These are phyloP conservation scores for Epichloe aotearoae DNA, from an alignment of 2,329 filamentous ascomycete species.

Conservation along the genomic window DNA sequence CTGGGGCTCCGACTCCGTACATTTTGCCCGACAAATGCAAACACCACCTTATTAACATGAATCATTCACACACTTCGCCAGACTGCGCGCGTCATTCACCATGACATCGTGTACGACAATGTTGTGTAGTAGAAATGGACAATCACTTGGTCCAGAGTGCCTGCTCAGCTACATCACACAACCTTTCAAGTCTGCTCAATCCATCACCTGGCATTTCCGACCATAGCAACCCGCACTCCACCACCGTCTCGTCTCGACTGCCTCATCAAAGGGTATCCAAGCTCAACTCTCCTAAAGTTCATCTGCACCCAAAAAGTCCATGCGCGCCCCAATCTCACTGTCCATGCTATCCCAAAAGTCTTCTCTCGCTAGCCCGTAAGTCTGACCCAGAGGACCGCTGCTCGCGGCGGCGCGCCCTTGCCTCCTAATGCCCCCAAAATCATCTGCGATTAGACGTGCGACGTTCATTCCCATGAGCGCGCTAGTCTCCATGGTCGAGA, in stretches of 20 bases:
- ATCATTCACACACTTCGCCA: too few species aligned
- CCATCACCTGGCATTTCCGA: too few species aligned
- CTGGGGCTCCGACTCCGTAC: too few species aligned
- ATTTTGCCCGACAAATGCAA: too few species aligned
- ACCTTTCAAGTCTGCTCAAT: too few species aligned
- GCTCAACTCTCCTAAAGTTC: constrained; percentile 8
- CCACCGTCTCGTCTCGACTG: neutral
- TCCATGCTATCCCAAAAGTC: constrained; percentile 11
- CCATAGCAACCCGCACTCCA: neutral
- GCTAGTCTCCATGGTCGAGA: constrained; percentile 95
- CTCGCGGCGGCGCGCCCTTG: neutral
- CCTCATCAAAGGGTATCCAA: neutral
- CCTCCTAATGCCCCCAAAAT: constrained; percentile 24
- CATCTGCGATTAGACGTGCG: constrained; percentile 55
- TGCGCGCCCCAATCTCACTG: constrained; percentile 7
- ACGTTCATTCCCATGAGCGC: constrained; percentile 84
- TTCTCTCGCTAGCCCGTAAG: neutral
- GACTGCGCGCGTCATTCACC: too few species aligned
- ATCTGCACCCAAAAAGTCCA: constrained; percentile 5
- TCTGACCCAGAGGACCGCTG: neutral
- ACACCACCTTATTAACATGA: too few species aligned
- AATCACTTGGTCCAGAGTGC: too few species aligned
- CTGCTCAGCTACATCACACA: too few species aligned
- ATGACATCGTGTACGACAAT: too few species aligned
- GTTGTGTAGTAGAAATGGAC: too few species aligned